Evolutionary conservation across 2,329 filamentous ascomycete species (phyloP), one percentile per base, ranked within the genome.

Genomic region (Helminthosporium solani): DNA sequence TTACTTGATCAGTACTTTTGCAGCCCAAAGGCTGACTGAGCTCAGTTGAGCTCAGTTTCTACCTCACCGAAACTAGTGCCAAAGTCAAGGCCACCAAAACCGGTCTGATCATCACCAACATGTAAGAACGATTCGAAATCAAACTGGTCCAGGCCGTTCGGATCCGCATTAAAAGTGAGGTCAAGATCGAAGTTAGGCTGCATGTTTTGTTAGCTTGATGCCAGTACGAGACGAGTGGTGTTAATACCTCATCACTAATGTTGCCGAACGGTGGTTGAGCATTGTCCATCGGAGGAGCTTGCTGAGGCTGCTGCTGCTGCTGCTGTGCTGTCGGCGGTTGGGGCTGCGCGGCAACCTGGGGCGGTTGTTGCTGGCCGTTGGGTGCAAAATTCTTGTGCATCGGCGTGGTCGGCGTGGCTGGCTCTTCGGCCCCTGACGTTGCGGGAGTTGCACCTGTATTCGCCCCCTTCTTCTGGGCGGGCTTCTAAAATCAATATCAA

Each of bases 121-220:
- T 84, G 82, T 42, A 86, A 72, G 72, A 85, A 86, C 14, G 78
- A 81, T 61, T 85, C 83, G 63, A 86, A 86, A 66, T 86, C 82
- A 63, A 86, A 85, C 78, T 78, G 70, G 73, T 83, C 58, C 74
- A 82, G 74, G 77, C 88, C 78, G 83, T 90, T 75, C 79, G 50
- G 40, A 78, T 58, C 46, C 73, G 79, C 67, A 73, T 75, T 75
- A 75, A 66, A 57, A 38, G 61, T 64, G 50, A 75, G 71, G 44
- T 70, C 68, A 44, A 75, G 61, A 35, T 64, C 69, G 44, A 57
- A 60, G 42, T 47, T 46, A 44, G 68, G 63, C 66, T 73, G 9
- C 9, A 28, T 52, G 37, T 53, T 47, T 53, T 70, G 64, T 54
- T 40, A 35, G 54, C 63, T 52, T 56, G 60, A 15, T 16, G 8